These are phyloP conservation scores for Hypoxylon cercidicola DNA, from an alignment of 495 filamentous ascomycete genomes.

Conservation along the genomic window DNA sequence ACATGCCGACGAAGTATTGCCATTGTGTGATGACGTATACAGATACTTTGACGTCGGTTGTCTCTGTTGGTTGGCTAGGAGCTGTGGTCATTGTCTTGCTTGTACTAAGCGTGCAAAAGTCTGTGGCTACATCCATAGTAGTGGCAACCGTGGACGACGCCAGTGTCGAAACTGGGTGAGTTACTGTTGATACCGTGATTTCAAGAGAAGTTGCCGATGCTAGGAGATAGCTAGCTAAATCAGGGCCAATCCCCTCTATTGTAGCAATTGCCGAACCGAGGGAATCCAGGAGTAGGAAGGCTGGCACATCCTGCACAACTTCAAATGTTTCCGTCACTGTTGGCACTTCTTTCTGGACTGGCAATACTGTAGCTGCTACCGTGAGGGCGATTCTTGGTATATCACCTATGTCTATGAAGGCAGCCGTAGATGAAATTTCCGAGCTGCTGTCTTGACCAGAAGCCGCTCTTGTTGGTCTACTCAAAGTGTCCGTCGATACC, in stretches of 20 bases:
- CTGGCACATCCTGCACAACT: background rate
- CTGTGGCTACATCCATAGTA: background rate
- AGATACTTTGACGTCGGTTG: background rate
- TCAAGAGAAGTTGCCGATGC: background rate
- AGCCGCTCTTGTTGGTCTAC: background rate
- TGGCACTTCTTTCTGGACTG: background rate
- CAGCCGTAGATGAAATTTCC: background rate
- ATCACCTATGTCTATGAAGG: background rate
- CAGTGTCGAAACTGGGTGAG: background rate
- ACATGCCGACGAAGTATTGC: slow-evolving; percentile 51
- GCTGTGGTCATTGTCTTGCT: background rate
- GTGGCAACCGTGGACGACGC: background rate
- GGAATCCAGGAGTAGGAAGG: background rate
- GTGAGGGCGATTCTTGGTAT: background rate
- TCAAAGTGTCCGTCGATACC: no score
- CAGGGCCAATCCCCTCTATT: background rate
- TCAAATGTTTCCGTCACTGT: background rate
- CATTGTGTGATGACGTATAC: slow-evolving; percentile 11
- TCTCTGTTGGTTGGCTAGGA: background rate
- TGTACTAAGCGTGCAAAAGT: background rate
- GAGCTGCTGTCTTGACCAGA: background rate
- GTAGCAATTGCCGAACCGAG: background rate
- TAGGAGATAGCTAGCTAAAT: background rate
- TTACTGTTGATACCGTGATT: background rate
- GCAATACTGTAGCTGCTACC: background rate